Conservation (phyloP, 495 filamentous ascomycete species). For the Pyrenula aspistea region DNA sequence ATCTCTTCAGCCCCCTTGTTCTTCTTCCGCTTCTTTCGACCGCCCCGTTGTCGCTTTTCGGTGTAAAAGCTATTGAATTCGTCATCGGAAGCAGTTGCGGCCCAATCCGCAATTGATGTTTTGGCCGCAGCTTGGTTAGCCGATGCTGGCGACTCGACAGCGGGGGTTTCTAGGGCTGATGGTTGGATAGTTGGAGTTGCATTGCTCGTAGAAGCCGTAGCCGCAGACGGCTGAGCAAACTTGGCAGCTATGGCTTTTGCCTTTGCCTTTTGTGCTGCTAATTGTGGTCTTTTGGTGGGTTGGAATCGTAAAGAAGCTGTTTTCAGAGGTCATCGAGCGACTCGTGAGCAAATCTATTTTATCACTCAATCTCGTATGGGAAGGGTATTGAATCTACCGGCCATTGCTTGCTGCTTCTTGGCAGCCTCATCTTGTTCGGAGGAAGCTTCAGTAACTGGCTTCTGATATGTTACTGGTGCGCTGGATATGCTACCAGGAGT, state of each 20-base stretch:
- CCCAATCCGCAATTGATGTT: conserved; percentile 77
- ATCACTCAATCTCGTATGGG: conserved; percentile 10
- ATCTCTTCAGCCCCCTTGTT: conserved; percentile 45
- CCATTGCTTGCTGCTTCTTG: conserved; percentile 61
- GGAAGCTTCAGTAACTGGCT: conserved; percentile 13
- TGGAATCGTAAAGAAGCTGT: conserved; percentile 76
- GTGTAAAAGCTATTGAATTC: conserved; percentile 54
- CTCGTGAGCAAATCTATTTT: conserved; percentile 35
- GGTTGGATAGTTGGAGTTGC: conserved; percentile 13
- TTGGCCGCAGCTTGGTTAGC: conserved; percentile 27
- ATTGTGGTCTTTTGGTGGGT: conserved; percentile 67
- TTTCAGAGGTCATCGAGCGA: conserved; percentile 18
- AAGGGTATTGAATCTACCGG: conserved; percentile 47
- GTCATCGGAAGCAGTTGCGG: conserved; percentile 56
- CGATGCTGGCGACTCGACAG: conserved; percentile 4
- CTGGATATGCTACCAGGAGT: conserved; percentile 55
- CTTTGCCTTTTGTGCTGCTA: conserved; percentile 57
- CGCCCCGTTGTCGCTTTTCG: conserved; percentile 63
- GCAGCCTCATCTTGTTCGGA: conserved; percentile 36
- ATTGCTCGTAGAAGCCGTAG: conserved; percentile 2
- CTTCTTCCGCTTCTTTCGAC: conserved; percentile 84
- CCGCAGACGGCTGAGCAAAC: conserved; percentile 16
- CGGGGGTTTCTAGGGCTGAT: neutral
- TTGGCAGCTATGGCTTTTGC: conserved; percentile 35
- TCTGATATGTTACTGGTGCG: conserved; percentile 69